Conservation (phyloP, 148 eudicot species). For the Chenopodium berlandieri region DNA sequence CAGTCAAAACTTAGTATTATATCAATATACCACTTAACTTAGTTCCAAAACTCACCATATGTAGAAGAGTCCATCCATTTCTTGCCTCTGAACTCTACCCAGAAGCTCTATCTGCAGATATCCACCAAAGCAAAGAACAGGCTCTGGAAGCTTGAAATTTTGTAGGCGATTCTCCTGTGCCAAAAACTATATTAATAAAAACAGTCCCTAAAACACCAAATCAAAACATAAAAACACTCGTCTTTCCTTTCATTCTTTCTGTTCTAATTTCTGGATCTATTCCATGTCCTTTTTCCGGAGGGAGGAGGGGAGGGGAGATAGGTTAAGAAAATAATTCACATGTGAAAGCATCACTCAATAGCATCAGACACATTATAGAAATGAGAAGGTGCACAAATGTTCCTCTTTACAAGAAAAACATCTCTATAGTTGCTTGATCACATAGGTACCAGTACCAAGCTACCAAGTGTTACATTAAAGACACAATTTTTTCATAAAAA, state of each 20-base stretch:
- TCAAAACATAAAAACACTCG: background rate
- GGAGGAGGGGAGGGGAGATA: too few relatives aligned
- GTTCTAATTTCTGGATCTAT: too few relatives aligned
- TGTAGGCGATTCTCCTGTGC: slow-evolving; percentile 66
- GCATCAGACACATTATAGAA: too few relatives aligned
- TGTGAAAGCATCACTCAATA: too few relatives aligned
- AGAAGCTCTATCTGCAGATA: slow-evolving; percentile 70
- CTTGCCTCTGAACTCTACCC: slow-evolving; percentile 80
- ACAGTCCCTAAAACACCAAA: background rate
- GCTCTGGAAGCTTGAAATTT: slow-evolving; percentile 71
- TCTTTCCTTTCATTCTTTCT: background rate
- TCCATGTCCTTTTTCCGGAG: too few relatives aligned
- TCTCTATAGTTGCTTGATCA: too few relatives aligned
- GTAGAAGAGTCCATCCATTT: slow-evolving; percentile 63
- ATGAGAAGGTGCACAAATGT: too few relatives aligned
- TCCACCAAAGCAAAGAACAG: slow-evolving; percentile 81
- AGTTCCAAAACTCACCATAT: slow-evolving; percentile 54
- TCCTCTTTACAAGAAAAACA: too few relatives aligned
- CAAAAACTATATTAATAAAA: slow-evolving; percentile 18
- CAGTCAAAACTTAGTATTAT: background rate
- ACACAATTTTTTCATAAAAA: too few relatives aligned
- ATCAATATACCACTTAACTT: background rate
- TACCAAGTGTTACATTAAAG: too few relatives aligned
- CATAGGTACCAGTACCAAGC: too few relatives aligned
- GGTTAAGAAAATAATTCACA: too few relatives aligned